Evolutionary conservation across 2,329 filamentous ascomycete species (phyloP), one percentile per base, ranked within the genome.

Genomic region (Ceratocystis smalleyi): DNA sequence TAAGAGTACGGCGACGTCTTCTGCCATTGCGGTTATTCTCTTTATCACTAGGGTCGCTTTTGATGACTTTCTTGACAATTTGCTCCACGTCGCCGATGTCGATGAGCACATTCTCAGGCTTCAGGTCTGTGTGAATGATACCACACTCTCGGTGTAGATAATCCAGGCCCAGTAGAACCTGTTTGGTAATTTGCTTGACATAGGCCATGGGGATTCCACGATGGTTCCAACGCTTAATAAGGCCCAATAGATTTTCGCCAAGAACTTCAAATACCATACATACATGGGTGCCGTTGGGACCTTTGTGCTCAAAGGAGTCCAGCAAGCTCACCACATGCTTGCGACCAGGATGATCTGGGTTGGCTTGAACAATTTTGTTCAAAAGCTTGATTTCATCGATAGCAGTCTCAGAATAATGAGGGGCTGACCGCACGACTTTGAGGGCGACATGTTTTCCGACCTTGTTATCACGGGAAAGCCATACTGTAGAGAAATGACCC

Each of bases 191-290:
- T 75, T 97, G 94, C 79, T 96, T 96, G 73, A 97, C 94, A 15
- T 99, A 81, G 17, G 89, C 83, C 86, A 96, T 95, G 54, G 94
- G 94, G 66, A 99, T 97, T 60, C 94, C 94, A 67, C 94, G 84
- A 74, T 97, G 94, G 74, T 97, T 96, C 91, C 92, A 97, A 71
- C 89, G 86, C 83, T 97, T 97, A 80, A 99, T 96, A 72, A 99
- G 77, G 30, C 94, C 92, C 63, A 97, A 78, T 68, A 97, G 76
- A 72, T 97, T 97, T 80, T 97, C 91, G 63, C 94, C 94, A 65
- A 99, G 77, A 2, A 99, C 94, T 75, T 99, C 94, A 71, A 99
- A 99, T 6, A 99, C 94, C 92, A 99, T 97, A 78, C 94, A 99
- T 66, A 97, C 91, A 72, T 99, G 94, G 62, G 90, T 88, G 59